These are phyloP conservation scores for Talaromyces liani DNA, from an alignment of 495 filamentous ascomycete species.

Conservation along the genomic window DNA sequence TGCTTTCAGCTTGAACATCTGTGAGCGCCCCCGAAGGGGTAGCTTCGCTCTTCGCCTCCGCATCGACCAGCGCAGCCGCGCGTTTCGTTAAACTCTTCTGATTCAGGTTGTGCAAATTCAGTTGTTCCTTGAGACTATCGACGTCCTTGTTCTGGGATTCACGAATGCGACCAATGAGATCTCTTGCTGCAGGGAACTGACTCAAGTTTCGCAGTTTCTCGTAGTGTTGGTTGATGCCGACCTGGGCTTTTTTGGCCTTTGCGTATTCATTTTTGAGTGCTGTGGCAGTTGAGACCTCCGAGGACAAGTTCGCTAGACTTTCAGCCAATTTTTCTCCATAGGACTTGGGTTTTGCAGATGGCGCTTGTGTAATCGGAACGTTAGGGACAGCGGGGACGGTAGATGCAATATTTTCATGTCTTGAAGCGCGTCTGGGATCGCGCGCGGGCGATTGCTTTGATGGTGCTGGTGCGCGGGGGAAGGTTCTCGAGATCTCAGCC, in stretches of 20 bases:
- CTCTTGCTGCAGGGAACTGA: conserved; percentile 7
- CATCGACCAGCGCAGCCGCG: conserved; percentile 3
- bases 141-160: conserved; percentile 2
- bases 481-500: not conserved
- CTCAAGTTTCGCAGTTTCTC: conserved; percentile 5
- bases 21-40: not conserved
- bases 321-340: conserved; percentile 5
- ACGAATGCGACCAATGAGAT: not conserved
- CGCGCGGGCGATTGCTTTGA: not conserved
- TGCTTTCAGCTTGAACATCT: not conserved
- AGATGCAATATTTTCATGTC: not conserved
- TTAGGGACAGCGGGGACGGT: not conserved
- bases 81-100: conserved; percentile 3
- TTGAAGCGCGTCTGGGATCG: conserved; percentile 2
- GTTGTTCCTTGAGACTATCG: not conserved
- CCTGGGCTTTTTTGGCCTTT: not conserved
- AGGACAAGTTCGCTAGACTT: not conserved
- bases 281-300: not conserved
- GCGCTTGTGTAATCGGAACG: conserved; percentile 9
- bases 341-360: conserved; percentile 2
- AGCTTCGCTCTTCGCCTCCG: not conserved
- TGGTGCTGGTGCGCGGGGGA: not conserved
- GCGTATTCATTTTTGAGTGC: not conserved
- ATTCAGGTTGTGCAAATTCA: not conserved
- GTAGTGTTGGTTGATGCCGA: not conserved